Conservation (phyloP, 2,329 filamentous ascomycete species). For the Penicillium freii region DNA sequence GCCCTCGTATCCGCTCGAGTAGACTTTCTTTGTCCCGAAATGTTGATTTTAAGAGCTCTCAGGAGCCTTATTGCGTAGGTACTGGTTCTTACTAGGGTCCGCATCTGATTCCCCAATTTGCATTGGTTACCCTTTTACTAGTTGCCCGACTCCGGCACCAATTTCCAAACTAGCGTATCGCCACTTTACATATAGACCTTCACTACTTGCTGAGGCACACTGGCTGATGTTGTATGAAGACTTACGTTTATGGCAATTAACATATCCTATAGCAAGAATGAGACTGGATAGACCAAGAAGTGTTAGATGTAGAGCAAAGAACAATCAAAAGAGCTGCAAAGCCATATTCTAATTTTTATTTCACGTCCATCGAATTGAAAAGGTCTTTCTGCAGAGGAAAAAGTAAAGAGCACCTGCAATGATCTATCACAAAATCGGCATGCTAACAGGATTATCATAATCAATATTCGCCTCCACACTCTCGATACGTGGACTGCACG, state of each 20-base stretch:
- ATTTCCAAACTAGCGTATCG: no score
- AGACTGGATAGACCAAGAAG: not conserved
- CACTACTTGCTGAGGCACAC: not conserved
- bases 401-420: not conserved
- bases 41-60: not conserved
- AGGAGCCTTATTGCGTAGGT: not conserved
- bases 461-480: not conserved
- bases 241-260: not conserved
- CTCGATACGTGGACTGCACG: not conserved
- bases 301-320: not conserved
- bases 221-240: not conserved
- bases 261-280: not conserved
- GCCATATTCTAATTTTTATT: not conserved
- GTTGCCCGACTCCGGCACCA: not conserved
- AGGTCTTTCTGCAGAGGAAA: not conserved
- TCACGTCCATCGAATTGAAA: not conserved
- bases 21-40: not conserved
- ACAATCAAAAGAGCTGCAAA: not conserved
- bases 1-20: not conserved
- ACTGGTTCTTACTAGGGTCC: no score
- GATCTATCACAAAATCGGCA: not conserved
- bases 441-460: not conserved
- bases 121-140: no score
- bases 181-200: not conserved
- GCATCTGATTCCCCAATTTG: no score